These are phyloP conservation scores for Cystobasidium slooffiae DNA, from an alignment of 1,284 basidiomycete genomes.

Conservation along the genomic window DNA sequence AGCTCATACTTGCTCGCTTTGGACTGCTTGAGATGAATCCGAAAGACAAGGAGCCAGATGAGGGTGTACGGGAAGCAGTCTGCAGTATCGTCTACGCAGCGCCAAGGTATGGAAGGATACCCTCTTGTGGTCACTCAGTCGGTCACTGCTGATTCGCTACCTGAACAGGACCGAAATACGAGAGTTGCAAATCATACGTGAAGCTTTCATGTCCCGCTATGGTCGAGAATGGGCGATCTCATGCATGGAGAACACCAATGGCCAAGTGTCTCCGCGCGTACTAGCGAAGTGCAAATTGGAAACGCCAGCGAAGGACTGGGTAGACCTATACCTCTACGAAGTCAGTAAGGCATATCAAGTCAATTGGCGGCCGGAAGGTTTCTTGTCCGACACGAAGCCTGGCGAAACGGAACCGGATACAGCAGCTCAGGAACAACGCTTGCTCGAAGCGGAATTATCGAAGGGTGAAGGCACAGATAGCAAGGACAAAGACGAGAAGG, in stretches of 20 bases:
- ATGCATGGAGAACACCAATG: constrained; percentile 79
- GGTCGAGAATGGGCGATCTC: constrained; percentile 78
- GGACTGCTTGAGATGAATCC: constrained; percentile 78
- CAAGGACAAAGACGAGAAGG: background rate
- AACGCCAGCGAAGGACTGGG: constrained; percentile 73
- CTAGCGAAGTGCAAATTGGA: constrained; percentile 70
- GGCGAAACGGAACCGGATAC: constrained; percentile 11
- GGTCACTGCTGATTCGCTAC: background rate
- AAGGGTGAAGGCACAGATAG: background rate
- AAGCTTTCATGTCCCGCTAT: constrained; percentile 92
- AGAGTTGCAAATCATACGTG: constrained; percentile 89
- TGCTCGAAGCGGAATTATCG: constrained; percentile 18
- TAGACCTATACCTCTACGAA: constrained; percentile 83
- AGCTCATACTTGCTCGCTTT: constrained; percentile 89
- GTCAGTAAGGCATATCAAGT: constrained; percentile 85
- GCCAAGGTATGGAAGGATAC: constrained; percentile 65
- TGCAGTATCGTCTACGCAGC: constrained; percentile 85
- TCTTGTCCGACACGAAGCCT: constrained; percentile 19
- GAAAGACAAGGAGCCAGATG: constrained; percentile 80
- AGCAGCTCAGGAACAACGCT: constrained; percentile 24
- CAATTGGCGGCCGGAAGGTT: constrained; percentile 65
- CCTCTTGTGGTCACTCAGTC: constrained; percentile 5
- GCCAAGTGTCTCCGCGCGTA: constrained; percentile 78
- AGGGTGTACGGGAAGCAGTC: constrained; percentile 72
- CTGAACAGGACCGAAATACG: constrained; percentile 53